phyloP scores from a whole-genome alignment of 2,329 filamentous ascomycete genomes.

The Colletotrichum sp. region DNA sequence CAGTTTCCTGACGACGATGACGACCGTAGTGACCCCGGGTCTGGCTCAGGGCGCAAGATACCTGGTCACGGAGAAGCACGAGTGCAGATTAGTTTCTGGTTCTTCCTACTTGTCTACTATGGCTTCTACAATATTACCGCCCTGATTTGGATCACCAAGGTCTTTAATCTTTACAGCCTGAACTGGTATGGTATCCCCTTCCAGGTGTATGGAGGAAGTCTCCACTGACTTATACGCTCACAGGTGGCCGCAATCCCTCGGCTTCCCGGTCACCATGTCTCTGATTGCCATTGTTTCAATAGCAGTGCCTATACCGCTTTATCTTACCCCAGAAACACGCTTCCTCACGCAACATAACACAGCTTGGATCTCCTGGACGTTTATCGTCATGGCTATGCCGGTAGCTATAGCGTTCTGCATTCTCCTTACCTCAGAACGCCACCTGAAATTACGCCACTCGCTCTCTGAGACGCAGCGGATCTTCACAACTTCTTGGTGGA shows the following conservation, averaged over 20 bases:
- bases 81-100: slow-evolving; percentile 74
- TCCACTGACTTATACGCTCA: neutral
- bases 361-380: slow-evolving; percentile 72
- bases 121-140: slow-evolving; percentile 72
- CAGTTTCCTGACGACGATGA: slow-evolving; percentile 50
- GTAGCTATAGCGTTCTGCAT: slow-evolving; percentile 70
- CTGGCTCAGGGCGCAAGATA: slow-evolving; percentile 40
- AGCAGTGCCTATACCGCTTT: slow-evolving; percentile 63
- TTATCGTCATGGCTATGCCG: slow-evolving; percentile 72
- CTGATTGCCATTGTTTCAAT: slow-evolving; percentile 66
- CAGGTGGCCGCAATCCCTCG: slow-evolving; percentile 66
- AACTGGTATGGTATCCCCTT: slow-evolving; percentile 55
- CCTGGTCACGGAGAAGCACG: slow-evolving; percentile 68
- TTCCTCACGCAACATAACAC: slow-evolving; percentile 68
- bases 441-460: slow-evolving; percentile 63
- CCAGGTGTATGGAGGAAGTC: neutral
- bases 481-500: slow-evolving; percentile 71
- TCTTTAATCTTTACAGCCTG: slow-evolving; percentile 73
- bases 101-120: slow-evolving; percentile 74
- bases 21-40: slow-evolving; percentile 28
- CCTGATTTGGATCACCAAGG: slow-evolving; percentile 73
- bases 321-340: slow-evolving; percentile 55
- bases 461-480: slow-evolving; percentile 72
- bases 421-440: slow-evolving; percentile 67
- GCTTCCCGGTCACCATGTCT: slow-evolving; percentile 68